Conservation (phyloP, 495 filamentous ascomycete genomes). For the Parathielavia appendiculata region DNA sequence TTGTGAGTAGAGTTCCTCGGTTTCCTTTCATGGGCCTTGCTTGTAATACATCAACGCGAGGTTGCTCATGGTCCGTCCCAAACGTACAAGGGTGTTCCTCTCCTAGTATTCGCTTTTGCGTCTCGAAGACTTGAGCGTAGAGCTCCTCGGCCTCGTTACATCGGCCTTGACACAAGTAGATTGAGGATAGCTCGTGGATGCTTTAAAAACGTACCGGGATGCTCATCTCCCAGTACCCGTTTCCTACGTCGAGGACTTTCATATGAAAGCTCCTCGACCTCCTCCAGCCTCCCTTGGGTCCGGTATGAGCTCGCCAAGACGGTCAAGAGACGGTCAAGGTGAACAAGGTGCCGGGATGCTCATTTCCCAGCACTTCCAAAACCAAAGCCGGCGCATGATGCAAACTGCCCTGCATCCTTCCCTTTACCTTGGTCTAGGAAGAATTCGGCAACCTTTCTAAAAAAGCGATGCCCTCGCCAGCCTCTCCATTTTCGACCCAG, state of each 20-base stretch:
- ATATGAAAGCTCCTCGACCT: neutral
- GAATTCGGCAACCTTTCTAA: neutral
- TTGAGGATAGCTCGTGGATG: neutral
- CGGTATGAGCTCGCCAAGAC: neutral
- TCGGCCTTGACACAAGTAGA: neutral
- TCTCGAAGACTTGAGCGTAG: slow-evolving; percentile 13
- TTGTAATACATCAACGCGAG: slow-evolving; percentile 24
- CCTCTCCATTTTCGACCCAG: slow-evolving; percentile 12
- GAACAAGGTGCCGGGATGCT: slow-evolving; percentile 33
- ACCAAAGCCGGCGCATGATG: neutral
- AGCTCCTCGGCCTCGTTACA: neutral
- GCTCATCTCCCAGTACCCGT: neutral
- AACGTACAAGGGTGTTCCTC: slow-evolving; percentile 33
- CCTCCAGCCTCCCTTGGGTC: neutral
- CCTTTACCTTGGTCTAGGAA: slow-evolving; percentile 27
- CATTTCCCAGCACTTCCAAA: slow-evolving; percentile 24
- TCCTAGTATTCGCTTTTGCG: slow-evolving; percentile 29
- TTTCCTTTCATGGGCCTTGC: slow-evolving; percentile 16
- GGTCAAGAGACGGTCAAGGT: slow-evolving; percentile 10
- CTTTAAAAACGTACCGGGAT: neutral
- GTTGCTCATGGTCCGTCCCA: slow-evolving; percentile 26
- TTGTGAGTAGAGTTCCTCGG: neutral
- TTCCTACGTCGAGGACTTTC: neutral
- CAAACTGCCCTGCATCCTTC: slow-evolving; percentile 31
- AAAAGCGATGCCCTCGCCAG: slow-evolving; percentile 11